phyloP scores from a whole-genome alignment of 2,329 filamentous ascomycete genomes.

The Didymella arachidicola region DNA sequence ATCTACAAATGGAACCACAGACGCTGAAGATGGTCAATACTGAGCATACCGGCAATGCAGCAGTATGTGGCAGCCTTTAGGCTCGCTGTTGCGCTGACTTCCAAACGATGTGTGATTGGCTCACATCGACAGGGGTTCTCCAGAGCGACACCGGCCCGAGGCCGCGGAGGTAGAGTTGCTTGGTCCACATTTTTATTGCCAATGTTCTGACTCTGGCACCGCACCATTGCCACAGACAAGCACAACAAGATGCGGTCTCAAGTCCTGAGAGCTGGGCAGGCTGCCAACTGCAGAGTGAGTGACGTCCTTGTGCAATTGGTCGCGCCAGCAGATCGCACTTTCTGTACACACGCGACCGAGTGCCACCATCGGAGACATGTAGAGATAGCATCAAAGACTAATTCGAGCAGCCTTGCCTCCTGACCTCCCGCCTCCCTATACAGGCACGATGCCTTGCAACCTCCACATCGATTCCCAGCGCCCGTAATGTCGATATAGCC shows the following conservation, averaged over 20 bases:
- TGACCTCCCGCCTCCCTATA: slow-evolving; percentile 26
- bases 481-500: slow-evolving; percentile 51
- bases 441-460: slow-evolving; percentile 46
- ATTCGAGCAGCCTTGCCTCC: slow-evolving; percentile 36
- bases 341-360: too few species aligned
- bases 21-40: background rate
- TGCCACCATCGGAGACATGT: background rate
- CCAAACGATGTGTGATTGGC: slow-evolving; percentile 35
- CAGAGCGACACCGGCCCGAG: slow-evolving; percentile 24
- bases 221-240: slow-evolving; percentile 29
- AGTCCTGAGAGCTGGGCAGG: slow-evolving; percentile 42
- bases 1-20: background rate
- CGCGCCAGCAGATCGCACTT: background rate
- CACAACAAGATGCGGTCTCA: slow-evolving; percentile 46
- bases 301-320: slow-evolving; percentile 8
- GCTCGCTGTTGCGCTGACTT: slow-evolving; percentile 24
- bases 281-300: slow-evolving; percentile 46
- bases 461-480: slow-evolving; percentile 35
- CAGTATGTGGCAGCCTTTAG: background rate
- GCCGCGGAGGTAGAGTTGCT: slow-evolving; percentile 8
- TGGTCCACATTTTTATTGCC: slow-evolving; percentile 38
- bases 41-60: background rate
- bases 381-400: slow-evolving; percentile 10
- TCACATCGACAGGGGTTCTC: slow-evolving; percentile 27
- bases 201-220: slow-evolving; percentile 26